phyloP scores from a whole-genome alignment of 805 yeast species.

The Hanseniaspora occidentalis region DNA sequence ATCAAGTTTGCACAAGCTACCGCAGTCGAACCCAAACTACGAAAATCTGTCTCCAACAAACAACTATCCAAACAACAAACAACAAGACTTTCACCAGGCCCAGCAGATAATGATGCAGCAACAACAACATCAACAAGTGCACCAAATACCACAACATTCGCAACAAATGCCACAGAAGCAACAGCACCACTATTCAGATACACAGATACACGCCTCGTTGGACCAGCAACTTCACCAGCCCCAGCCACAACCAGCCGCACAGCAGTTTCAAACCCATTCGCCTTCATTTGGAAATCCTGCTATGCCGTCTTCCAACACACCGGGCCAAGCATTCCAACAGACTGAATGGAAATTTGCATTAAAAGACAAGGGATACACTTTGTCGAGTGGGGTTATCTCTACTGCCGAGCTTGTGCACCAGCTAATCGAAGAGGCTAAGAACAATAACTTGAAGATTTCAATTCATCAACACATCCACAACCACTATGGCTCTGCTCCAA shows the following conservation, averaged over 20 bases:
- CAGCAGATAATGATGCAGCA: no score
- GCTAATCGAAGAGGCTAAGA: slow-evolving; percentile 48
- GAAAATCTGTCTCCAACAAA: no score
- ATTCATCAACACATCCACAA: slow-evolving; percentile 82
- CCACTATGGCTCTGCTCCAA: slow-evolving; percentile 42
- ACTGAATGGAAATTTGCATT: slow-evolving; percentile 57
- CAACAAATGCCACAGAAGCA: not conserved
- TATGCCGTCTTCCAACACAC: not conserved
- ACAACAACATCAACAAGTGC: no score
- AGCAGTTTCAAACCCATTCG: slow-evolving; percentile 4
- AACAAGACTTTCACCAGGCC: no score
- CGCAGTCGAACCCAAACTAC: no score
- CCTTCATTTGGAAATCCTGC: no score
- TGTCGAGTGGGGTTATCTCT: slow-evolving; percentile 39
- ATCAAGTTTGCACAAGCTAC: slow-evolving; percentile 29
- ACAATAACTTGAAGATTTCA: slow-evolving; percentile 44
- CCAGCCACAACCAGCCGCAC: slow-evolving; percentile 1
- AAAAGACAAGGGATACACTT: slow-evolving; percentile 33
- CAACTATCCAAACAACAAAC: no score
- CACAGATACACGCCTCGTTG: not conserved
- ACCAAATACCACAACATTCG: not conserved
- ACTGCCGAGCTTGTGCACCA: slow-evolving; percentile 42
- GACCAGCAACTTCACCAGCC: not conserved
- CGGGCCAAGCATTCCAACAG: not conserved
- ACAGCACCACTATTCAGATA: not conserved